A percentile compares a stretch with the other conserved stretches of the same genome.
These are phyloP conservation scores for Solanum chaucha DNA, from an alignment of 257 asterid genomes.

Conservation along the genomic window DNA sequence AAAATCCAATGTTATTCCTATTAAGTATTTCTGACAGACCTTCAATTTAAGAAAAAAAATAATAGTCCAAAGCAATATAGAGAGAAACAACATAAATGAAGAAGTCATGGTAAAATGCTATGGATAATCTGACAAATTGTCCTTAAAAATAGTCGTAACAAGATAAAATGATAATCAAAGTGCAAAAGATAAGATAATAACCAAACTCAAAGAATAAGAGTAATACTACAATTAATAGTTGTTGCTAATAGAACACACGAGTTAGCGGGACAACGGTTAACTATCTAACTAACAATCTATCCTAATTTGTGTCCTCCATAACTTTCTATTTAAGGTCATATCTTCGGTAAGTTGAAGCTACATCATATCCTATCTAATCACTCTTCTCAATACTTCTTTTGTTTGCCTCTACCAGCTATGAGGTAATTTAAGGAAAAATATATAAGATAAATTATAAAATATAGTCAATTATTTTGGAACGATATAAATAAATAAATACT, in stretches of 20 bases:
- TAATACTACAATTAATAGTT: background rate
- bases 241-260: background rate
- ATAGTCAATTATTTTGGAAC: background rate
- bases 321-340: too few species aligned
- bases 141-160: too few species aligned
- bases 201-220: too few species aligned
- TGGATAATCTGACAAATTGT: too few species aligned
- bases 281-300: too few species aligned
- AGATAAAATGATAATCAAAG: background rate
- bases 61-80: too few species aligned
- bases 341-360: too few species aligned
- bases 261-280: background rate
- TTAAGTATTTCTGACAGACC: accelerated
- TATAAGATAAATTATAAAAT: too few species aligned
- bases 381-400: background rate
- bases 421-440: background rate
- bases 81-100: background rate
- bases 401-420: background rate
- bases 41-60: background rate
- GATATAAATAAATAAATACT: too few species aligned
- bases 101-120: background rate
- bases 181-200: too few species aligned
- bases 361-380: background rate
- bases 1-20: too few species aligned
- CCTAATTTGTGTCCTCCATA: too few species aligned